Base-by-base conservation (phyloP, 78 protist genomes). In the Dictyostelium brefeldianum region DNA sequence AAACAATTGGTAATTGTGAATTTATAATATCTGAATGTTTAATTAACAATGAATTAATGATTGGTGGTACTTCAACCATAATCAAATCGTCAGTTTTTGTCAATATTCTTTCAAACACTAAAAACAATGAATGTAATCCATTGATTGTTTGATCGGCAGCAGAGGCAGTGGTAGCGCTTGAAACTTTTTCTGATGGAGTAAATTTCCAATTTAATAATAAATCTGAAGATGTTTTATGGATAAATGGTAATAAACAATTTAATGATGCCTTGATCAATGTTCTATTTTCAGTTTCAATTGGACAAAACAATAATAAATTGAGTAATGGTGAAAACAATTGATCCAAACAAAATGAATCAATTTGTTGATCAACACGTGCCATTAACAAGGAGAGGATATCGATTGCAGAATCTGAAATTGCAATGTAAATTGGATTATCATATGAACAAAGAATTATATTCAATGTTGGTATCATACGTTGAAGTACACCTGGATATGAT, bases 401-500 rank as follows among this genome's bases (percentile, higher is more conserved):
- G 8, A 75, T 41, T 3, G 91, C 81, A 6, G 80, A 51, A 5
- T 85, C 92, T 0, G 46, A 18, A 20, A 85, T 59, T 10, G 56
- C 75, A 43, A 46, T 10, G 22, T 85, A 85, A 12, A 71, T 25
- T 0, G 75, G 12, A 12, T 73, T 85, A 0, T 47, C 31, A 6
- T 73, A 74, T 4, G 43, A n/a, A 7, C 50, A 48, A 3, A 85
- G n/a, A 14, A 85, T 47, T 18, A 62, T 74, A 46, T 78, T 73
- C 1, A 85, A 12, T 4, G 92, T 85, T 41, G 79, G 83, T 7
- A 85, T 43, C 15, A 59, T 17, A 36, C 59, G 62, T 59, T 85
- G 59, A 4, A 85, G 14, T 18, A 85, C 75, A 8, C 78, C 92
- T 3, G 92, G 92, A 75, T 85, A 85, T 1, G 56, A 36, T 22